A percentile compares a stretch with the other conserved stretches of the same genome.
phyloP scores from a whole-genome alignment of 495 filamentous ascomycete species.

The Endocarpon pusillum region DNA sequence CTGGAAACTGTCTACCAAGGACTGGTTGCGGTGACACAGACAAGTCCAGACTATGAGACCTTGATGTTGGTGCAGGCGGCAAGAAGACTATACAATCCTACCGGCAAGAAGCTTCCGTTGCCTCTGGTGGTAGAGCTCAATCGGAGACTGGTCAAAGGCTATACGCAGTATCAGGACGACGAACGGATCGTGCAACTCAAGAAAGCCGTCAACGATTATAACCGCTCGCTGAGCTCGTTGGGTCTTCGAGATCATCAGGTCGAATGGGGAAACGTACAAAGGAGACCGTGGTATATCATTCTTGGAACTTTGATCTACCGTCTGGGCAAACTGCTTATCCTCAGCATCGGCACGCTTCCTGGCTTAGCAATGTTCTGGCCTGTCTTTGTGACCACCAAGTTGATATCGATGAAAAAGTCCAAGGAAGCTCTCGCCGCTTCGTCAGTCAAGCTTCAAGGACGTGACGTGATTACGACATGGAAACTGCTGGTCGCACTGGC shows the following conservation, averaged over 20 bases:
- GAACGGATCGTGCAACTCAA: constrained; percentile 65
- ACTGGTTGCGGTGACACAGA: constrained; percentile 79
- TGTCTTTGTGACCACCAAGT: constrained; percentile 77
- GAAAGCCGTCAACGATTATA: constrained; percentile 69
- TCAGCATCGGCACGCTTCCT: constrained; percentile 70
- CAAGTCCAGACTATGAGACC: constrained; percentile 88
- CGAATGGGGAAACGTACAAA: constrained; percentile 46
- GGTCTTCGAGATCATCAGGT: constrained; percentile 92
- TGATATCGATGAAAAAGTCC: constrained; percentile 82
- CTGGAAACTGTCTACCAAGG: constrained; percentile 75
- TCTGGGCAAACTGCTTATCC: constrained; percentile 50
- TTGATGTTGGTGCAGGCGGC: constrained; percentile 94
- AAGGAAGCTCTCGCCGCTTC: constrained; percentile 80
- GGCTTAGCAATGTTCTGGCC: constrained; percentile 78
- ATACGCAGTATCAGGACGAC: constrained; percentile 84
- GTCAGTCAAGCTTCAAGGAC: constrained; percentile 82
- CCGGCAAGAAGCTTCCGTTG: constrained; percentile 83
- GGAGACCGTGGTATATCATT: constrained; percentile 58
- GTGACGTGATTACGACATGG: constrained; percentile 97
- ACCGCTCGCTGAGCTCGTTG: constrained; percentile 68
- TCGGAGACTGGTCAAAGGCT: constrained; percentile 78
- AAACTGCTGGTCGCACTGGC: constrained; percentile 86
- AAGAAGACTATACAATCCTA: constrained; percentile 80
- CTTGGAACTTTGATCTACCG: constrained; percentile 66
- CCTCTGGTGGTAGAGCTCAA: constrained; percentile 95